Evolutionary conservation across 169 alveolate genomes (phyloP), one percentile per base, ranked within the genome.

Genomic region (Amoebophrya sp.): DNA sequence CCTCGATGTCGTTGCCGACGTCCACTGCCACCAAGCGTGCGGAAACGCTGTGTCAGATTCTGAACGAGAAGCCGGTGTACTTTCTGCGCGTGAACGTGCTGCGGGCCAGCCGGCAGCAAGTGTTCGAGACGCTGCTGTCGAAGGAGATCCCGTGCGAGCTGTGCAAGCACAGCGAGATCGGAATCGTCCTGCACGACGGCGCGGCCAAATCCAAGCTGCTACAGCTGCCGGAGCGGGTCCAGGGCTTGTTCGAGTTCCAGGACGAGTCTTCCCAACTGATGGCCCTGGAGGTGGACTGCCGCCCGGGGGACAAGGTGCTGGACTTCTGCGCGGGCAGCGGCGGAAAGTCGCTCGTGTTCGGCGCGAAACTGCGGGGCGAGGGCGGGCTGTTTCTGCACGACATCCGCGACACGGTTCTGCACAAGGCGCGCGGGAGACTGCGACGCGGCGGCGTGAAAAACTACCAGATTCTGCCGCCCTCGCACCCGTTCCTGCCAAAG

Each of bases 341-440:
- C 7, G 99, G 99, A 23, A 98, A 98, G 92, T 78, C 98, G 10
- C 93, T 98, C 43, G 98, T 97, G 20, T 96, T 97, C 93, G 98
- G 98, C 23, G 97, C 96, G 38, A 90, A 90, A 69, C 95, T 97
- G 97, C 96, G 94, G 90, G 96, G 96, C 89, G 95, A 93, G 91
- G 99, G 99, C 0, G 92, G 96, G 88, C 92, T 98, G 34, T 97
- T 95, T 92, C 93, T 98, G 20, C 98, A 98, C 89, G 99, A 98
- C 90, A 93, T 96, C 1, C 94, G 97, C 48, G 95, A 95, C 41
- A 90, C 93, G 42, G 94, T 94, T 93, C 48, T 94, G 42, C 78
- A 90, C 70, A 93, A 96, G 95, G 99, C 99, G 16, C 96, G 95
- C 93, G 89, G 94, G 89, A 91, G 99, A 88, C 90, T 98, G 70